Evolutionary conservation across 495 filamentous ascomycete genomes (phyloP).

Genomic region (Pseudoneurospora amorphoporcata): DNA sequence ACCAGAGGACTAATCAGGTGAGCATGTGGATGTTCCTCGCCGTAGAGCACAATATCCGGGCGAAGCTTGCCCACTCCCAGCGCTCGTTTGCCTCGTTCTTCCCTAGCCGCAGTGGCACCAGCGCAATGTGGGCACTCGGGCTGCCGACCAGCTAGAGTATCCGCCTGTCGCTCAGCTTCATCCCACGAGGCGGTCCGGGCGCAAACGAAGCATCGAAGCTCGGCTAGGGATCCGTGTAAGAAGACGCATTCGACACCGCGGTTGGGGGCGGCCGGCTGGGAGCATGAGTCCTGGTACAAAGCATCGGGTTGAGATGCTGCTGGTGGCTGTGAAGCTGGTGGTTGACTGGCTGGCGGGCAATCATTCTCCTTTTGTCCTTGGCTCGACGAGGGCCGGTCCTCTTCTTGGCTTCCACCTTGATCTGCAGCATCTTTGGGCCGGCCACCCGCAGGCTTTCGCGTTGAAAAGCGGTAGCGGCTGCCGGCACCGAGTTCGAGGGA

Average conservation of each 20-base stretch:
- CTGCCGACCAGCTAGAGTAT: slow-evolving; percentile 45
- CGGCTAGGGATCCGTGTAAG: slow-evolving; percentile 52
- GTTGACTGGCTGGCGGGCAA: background rate
- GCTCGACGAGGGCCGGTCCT: background rate
- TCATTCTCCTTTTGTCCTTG: background rate
- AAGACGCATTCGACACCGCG: slow-evolving; percentile 52
- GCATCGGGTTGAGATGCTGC: background rate
- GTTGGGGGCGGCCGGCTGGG: slow-evolving; percentile 18
- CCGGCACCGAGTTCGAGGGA: slow-evolving; percentile 46
- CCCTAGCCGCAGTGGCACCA: slow-evolving; percentile 42
- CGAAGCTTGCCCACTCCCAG: slow-evolving; percentile 51
- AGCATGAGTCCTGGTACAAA: background rate
- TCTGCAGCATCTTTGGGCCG: slow-evolving; percentile 15
- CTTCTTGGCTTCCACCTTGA: slow-evolving; percentile 6
- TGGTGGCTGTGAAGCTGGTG: background rate
- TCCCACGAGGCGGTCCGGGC: slow-evolving; percentile 50
- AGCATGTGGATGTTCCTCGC: slow-evolving; percentile 58
- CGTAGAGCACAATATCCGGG: slow-evolving; percentile 63
- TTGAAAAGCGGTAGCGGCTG: slow-evolving; percentile 38
- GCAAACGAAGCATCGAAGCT: slow-evolving; percentile 54
- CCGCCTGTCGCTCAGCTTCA: slow-evolving; percentile 33
- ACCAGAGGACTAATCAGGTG: slow-evolving; percentile 51
- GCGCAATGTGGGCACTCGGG: slow-evolving; percentile 54
- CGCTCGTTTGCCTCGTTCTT: slow-evolving; percentile 51
- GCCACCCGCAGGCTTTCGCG: slow-evolving; percentile 5